A percentile compares a stretch with the other conserved stretches of the same genome.
phyloP scores from a whole-genome alignment of 2,329 filamentous ascomycete species.

The Diaporthe citri region DNA sequence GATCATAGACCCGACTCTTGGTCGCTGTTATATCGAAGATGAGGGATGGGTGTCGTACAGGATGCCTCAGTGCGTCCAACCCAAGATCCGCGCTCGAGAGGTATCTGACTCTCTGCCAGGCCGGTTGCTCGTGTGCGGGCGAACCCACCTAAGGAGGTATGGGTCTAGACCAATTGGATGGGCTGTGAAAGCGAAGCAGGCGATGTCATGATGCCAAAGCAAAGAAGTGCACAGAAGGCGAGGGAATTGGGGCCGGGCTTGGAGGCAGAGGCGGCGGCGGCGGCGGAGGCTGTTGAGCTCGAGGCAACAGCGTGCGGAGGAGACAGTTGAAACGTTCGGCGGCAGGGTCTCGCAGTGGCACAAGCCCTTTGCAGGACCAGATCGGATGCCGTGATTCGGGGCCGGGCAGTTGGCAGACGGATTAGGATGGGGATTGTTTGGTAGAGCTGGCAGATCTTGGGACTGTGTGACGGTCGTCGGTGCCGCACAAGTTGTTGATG shows the following conservation, averaged over 20 bases:
- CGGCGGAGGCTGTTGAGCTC: conserved; percentile 5
- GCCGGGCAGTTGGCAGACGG: conserved; percentile 15
- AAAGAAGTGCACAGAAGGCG: conserved; percentile 22
- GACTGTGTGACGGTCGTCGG: conserved; percentile 28
- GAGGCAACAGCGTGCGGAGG: conserved; percentile 8
- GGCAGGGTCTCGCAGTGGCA: conserved; percentile 30
- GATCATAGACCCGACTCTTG: conserved; percentile 34
- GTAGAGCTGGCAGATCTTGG: conserved; percentile 35
- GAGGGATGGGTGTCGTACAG: conserved; percentile 5
- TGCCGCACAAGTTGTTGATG: conserved; percentile 32
- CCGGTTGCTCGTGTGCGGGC: conserved; percentile 15
- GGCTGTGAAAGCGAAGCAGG: conserved; percentile 21
- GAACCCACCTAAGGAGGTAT: conserved; percentile 19
- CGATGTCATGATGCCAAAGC: conserved; percentile 39
- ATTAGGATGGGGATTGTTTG: conserved; percentile 12
- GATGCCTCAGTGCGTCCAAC: conserved; percentile 19
- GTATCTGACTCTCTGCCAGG: not conserved
- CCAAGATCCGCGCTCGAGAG: conserved; percentile 21
- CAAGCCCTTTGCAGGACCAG: conserved; percentile 11
- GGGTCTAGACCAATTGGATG: conserved; percentile 36
- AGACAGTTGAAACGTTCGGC: conserved; percentile 20
- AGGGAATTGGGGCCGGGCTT: conserved; percentile 1
- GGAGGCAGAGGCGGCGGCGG: not conserved
- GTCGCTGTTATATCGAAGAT: conserved; percentile 9
- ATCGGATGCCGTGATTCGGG: conserved; percentile 8